Conservation (phyloP, 1,284 basidiomycete genomes). For the Sporisorium exsertum region DNA sequence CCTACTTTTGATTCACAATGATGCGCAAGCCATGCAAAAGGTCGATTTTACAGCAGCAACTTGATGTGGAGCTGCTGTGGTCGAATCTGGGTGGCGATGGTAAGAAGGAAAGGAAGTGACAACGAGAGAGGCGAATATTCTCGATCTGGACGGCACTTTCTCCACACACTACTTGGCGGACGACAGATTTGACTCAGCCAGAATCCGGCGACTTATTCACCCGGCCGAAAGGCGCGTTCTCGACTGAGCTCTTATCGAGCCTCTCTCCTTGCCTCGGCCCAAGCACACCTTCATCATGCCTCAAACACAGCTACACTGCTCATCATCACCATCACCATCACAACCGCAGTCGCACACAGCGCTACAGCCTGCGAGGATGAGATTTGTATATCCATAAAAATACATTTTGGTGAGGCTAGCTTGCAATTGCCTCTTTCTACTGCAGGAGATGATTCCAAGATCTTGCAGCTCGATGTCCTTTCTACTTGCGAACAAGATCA, state of each 20-base stretch:
- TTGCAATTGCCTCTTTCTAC: neutral
- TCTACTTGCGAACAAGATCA: constrained; percentile 37
- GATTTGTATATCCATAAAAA: constrained; percentile 6
- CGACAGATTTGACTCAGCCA: constrained; percentile 13
- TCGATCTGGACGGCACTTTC: neutral
- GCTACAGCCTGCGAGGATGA: neutral
- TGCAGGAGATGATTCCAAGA: neutral
- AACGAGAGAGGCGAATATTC: constrained; percentile 2
- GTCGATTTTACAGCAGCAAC: neutral
- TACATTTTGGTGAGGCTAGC: neutral
- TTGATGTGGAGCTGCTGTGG: constrained; percentile 2
- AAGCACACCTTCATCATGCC: neutral
- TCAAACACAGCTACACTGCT: neutral
- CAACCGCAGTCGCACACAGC: neutral
- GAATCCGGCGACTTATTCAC: neutral
- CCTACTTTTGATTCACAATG: constrained; percentile 1
- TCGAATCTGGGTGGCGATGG: constrained; percentile 7
- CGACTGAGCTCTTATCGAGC: neutral
- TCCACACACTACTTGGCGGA: too few species aligned
- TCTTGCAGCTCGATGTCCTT: neutral
- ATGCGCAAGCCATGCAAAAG: neutral
- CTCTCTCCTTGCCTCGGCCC: neutral
- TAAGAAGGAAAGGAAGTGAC: neutral
- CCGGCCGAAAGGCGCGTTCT: constrained; percentile 9
- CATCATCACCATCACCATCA: neutral